A percentile compares a stretch with the other conserved stretches of the same genome.
phyloP scores from a whole-genome alignment of 345 rosid genomes.

The Geranium brycei region DNA sequence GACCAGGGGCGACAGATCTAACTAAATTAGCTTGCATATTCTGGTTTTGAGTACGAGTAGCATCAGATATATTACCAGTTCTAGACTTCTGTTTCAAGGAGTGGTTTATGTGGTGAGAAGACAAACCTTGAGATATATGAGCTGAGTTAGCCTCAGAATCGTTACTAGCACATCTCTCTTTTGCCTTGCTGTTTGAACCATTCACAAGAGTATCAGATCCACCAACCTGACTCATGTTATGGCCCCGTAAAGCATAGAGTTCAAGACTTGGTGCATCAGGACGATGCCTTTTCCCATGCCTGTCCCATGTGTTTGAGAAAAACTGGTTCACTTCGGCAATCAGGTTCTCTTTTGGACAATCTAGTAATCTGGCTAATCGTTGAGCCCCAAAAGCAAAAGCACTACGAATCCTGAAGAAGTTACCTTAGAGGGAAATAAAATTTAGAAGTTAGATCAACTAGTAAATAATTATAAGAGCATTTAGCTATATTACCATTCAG shows the following conservation, averaged over 20 bases:
- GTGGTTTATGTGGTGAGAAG: slow-evolving; percentile 28
- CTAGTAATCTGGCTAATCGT: slow-evolving; percentile 71
- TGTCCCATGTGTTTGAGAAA: slow-evolving; percentile 91
- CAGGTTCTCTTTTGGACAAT: slow-evolving; percentile 68
- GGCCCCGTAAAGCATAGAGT: slow-evolving; percentile 25
- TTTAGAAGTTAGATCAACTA: too few relatives aligned
- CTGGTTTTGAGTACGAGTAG: slow-evolving; percentile 36
- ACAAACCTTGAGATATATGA: slow-evolving; percentile 21
- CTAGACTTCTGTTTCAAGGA: slow-evolving; percentile 27
- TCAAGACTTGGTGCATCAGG: slow-evolving; percentile 79
- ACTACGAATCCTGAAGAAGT: slow-evolving; percentile 95
- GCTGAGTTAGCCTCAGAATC: slow-evolving; percentile 25
- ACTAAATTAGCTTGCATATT: slow-evolving; percentile 23
- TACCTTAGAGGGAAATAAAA: slow-evolving; percentile 31
- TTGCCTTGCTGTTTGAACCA: slow-evolving; percentile 28
- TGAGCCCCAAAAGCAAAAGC: slow-evolving; percentile 99
- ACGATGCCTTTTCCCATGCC: slow-evolving; percentile 83
- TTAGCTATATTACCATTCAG: too few relatives aligned
- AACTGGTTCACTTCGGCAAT: slow-evolving; percentile 65
- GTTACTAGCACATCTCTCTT: slow-evolving; percentile 21
- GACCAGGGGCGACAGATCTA: slow-evolving; percentile 19
- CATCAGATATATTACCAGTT: slow-evolving; percentile 18
- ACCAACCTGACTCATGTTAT: slow-evolving; percentile 27
- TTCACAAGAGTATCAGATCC: slow-evolving; percentile 28
- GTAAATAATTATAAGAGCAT: too few relatives aligned